Evolutionary conservation across 371 early-diverging fungal genomes (phyloP).

Genomic region (Mortierella sp.): DNA sequence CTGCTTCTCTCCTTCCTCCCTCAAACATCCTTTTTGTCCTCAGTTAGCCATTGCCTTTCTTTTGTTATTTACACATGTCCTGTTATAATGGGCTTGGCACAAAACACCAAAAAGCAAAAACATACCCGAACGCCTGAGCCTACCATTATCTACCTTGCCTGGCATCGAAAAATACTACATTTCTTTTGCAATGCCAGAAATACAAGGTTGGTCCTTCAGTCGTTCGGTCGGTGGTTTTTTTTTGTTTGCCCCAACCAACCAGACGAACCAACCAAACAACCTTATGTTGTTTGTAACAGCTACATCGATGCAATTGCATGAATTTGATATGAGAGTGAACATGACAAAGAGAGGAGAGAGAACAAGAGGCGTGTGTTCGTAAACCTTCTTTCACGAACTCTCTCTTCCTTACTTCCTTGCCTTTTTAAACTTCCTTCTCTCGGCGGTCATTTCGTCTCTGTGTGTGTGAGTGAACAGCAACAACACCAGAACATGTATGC

Average conservation of each 20-base stretch:
- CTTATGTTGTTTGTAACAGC: neutral
- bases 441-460: neutral
- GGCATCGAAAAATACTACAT: neutral
- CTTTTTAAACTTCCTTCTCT: conserved; percentile 10
- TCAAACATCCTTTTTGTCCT: neutral
- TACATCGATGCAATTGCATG: conserved; percentile 7
- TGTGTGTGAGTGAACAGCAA: neutral
- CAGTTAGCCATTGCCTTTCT: neutral
- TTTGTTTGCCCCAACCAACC: neutral
- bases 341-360: neutral
- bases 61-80: no score
- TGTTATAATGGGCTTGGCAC: neutral
- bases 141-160: neutral
- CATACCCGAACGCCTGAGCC: neutral
- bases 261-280: neutral
- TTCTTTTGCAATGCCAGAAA: neutral
- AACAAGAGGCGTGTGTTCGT: neutral
- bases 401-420: neutral
- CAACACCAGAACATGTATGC: neutral
- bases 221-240: neutral
- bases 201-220: neutral
- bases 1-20: neutral
- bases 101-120: no score
- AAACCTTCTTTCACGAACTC: conserved; percentile 2
- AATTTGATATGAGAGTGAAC: neutral